Base-by-base conservation (phyloP, 805 yeast genomes). In the Candida easanensis region DNA sequence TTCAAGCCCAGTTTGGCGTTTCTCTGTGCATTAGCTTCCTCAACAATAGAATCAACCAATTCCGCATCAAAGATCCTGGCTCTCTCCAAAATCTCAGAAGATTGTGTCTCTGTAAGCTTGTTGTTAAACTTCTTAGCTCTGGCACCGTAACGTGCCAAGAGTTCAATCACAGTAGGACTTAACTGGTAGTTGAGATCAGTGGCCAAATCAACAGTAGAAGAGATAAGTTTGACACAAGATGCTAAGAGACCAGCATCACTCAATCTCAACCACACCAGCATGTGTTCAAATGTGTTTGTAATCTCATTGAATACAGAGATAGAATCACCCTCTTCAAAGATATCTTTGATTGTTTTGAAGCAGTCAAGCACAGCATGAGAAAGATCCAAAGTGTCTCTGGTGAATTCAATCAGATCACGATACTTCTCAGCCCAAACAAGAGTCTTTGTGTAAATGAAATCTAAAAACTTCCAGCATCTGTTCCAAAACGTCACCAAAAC, bases 301-400 rank as follows among this genome's bases (percentile, higher is more conserved):
- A 85, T 73, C 20, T 72, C 72, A 9, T 66, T 60, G 44, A 84
- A 73, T n/a, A 84, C 57, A 16, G 63, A 61, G 41, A 52, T 48
- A 9, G 54, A 38, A 21, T 44, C 42, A 44, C 54, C 57, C 8
- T 50, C 54, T 5, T 52, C 53, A 25, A 53, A 50, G 6, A 63
- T 62, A 0, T 68, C 61, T 18, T 58, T 53, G 7, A 73, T 62
- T n/a, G 74, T 68, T 45, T 81, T 69, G 55, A 77, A 84, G 2
- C 90, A 78, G 42, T 75, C 80, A n/a, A 90, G 60, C 26, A 90
- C 65, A 2, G 72, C 62, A 48, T 82, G 81, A 45, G 95, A 82
- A 25, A 87, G 69, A 52, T 90, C 97, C 39, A 91, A 70, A 0
- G 88, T 82, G 57, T 88, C 96, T 60, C 95, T 76, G 2, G 97